Evolutionary conservation across 345 rosid species (phyloP).

Genomic region (Bruguiera sexangula): DNA sequence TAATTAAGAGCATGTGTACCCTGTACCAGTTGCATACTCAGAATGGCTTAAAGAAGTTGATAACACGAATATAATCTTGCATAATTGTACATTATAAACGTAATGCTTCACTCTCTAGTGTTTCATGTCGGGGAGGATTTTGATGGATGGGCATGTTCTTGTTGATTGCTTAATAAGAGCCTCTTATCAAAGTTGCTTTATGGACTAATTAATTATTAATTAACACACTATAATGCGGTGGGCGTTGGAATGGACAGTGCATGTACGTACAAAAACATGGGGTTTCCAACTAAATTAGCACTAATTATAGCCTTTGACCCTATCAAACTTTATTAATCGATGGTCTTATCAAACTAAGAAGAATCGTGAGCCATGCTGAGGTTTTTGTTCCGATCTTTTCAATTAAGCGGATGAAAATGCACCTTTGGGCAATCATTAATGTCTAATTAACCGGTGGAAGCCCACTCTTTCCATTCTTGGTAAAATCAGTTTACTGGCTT

Average conservation of each 20-base stretch:
- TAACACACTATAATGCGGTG: not conserved
- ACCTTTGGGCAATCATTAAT: too few species aligned
- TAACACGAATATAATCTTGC: too few species aligned
- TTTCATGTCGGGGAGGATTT: not conserved
- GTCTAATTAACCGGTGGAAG: too few species aligned
- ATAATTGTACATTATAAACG: not conserved
- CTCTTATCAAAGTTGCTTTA: not conserved
- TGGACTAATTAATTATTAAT: slow-evolving; percentile 3
- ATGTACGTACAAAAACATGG: not conserved
- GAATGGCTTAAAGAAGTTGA: too few species aligned
- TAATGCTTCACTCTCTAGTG: not conserved
- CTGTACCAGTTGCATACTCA: too few species aligned
- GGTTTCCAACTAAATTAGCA: not conserved
- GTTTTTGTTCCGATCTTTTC: too few species aligned
- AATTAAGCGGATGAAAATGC: too few species aligned
- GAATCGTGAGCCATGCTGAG: too few species aligned
- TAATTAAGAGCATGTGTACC: too few species aligned
- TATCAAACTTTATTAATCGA: not conserved
- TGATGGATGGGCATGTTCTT: not conserved
- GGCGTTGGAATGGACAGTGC: slow-evolving; percentile 1
- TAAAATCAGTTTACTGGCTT: too few species aligned
- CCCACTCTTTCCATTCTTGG: too few species aligned
- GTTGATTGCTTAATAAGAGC: not conserved
- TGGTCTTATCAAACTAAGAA: not conserved
- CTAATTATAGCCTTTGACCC: not conserved